Percentiles rank a stretch among this genome's conserved stretches.
Evolutionary conservation across 208 protist genomes (phyloP).

Genomic region (Leptomonas seymouri): DNA sequence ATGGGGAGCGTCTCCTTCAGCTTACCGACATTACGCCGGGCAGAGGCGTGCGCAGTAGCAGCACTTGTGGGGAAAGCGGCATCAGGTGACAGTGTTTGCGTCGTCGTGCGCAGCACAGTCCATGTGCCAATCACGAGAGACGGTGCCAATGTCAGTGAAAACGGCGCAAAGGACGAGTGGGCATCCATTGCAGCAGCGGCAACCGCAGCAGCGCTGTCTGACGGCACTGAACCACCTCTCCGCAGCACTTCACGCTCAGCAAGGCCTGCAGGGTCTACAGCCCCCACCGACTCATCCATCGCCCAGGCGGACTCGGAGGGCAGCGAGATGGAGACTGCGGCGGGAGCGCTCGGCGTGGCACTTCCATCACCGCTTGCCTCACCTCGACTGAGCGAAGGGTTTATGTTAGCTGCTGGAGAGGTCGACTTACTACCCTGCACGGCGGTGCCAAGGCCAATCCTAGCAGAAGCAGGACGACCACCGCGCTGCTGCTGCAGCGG

Average conservation of each 20-base stretch:
- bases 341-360: neutral
- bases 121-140: constrained; percentile 16
- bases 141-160: constrained; percentile 11
- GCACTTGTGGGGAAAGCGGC: neutral
- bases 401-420: neutral
- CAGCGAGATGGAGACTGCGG: neutral
- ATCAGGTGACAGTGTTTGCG: constrained; percentile 5
- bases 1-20: neutral
- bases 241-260: neutral
- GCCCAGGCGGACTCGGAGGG: constrained; percentile 7
- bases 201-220: neutral
- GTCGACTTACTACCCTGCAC: too few relatives aligned
- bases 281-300: neutral
- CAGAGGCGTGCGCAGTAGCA: neutral
- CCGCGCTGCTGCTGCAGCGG: neutral
- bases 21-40: neutral
- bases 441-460: too few relatives aligned
- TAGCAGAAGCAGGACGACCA: too few relatives aligned
- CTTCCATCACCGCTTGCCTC: neutral
- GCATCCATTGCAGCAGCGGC: neutral
- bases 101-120: constrained; percentile 23
- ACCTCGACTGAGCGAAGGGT: neutral
- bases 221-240: neutral
- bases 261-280: neutral
- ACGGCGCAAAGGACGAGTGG: neutral